Conservation (phyloP, 2,329 filamentous ascomycete genomes). For the Monilinia laxa region DNA sequence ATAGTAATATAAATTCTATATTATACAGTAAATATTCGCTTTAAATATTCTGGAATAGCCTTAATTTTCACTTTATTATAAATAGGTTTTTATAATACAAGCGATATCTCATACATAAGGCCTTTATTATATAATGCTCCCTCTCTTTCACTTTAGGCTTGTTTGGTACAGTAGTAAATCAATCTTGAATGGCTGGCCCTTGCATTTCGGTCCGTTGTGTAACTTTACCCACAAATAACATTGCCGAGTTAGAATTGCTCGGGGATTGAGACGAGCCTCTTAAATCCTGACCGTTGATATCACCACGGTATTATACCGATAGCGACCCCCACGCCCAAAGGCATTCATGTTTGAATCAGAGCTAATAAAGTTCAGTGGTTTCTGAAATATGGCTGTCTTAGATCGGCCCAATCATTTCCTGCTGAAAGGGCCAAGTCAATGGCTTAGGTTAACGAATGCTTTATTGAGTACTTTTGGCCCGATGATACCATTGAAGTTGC, state of each 20-base stretch:
- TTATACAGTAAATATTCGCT: too few species aligned
- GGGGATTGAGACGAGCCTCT: neutral
- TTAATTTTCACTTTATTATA: too few species aligned
- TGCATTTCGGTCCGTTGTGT: neutral
- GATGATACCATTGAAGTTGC: neutral
- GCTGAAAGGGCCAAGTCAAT: neutral
- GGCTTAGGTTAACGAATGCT: neutral
- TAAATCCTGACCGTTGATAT: neutral
- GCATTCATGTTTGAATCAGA: neutral
- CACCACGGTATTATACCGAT: neutral
- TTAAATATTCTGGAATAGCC: too few species aligned
- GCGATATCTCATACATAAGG: too few species aligned
- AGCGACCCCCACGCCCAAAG: conserved; percentile 5
- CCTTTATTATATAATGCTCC: too few species aligned
- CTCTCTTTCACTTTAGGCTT: too few species aligned
- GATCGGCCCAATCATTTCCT: neutral
- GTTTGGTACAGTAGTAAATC: neutral
- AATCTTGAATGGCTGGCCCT: neutral
- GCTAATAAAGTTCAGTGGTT: neutral
- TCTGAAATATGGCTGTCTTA: neutral
- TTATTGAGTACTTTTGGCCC: neutral
- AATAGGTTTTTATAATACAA: too few species aligned
- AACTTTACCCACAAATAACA: neutral
- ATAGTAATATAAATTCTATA: too few species aligned
- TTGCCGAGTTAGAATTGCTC: neutral